Evolutionary conservation across 1,284 basidiomycete species (phyloP).

Genomic region (Trichosporon inkin): DNA sequence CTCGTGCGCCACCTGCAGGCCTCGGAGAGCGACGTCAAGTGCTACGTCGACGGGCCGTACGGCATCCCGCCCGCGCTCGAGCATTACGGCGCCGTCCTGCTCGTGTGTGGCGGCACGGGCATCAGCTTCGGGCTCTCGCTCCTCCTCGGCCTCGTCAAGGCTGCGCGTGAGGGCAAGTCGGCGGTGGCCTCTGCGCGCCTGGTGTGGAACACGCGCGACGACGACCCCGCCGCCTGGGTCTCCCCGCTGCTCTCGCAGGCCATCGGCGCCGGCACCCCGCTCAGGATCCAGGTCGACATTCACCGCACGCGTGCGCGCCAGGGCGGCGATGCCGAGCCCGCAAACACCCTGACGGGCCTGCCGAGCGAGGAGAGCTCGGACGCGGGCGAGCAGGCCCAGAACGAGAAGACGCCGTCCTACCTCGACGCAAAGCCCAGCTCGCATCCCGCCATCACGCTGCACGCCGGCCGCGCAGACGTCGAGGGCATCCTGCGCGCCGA

Average conservation of each 20-base stretch:
- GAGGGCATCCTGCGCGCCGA: slow-evolving; percentile 6
- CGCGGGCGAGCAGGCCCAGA: background rate
- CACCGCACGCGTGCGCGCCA: slow-evolving; percentile 21
- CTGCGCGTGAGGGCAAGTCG: slow-evolving; percentile 24
- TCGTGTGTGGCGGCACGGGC: slow-evolving; percentile 44
- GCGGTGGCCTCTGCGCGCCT: slow-evolving; percentile 29
- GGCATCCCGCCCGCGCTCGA: slow-evolving; percentile 25
- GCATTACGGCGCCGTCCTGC: slow-evolving; percentile 33
- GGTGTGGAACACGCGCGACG: slow-evolving; percentile 33
- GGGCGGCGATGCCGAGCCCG: slow-evolving; percentile 11
- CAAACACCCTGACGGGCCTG: background rate
- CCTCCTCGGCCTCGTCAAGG: slow-evolving; percentile 29
- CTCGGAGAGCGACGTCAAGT: slow-evolving; percentile 22
- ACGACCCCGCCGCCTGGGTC: slow-evolving; percentile 5
- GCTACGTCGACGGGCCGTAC: slow-evolving; percentile 45
- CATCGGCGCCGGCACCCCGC: background rate
- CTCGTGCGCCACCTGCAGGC: slow-evolving; percentile 19
- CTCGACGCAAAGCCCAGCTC: background rate
- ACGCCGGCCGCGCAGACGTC: background rate
- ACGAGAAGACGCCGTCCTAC: background rate
- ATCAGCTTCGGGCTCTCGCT: slow-evolving; percentile 38
- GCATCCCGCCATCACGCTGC: background rate
- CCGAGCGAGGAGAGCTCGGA: background rate
- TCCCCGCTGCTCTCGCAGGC: slow-evolving; percentile 8
- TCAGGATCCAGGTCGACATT: slow-evolving; percentile 19